Evolutionary conservation across 2,329 filamentous ascomycete species (phyloP), one percentile per base, ranked within the genome.

Genomic region (Aspergillus texensis): DNA sequence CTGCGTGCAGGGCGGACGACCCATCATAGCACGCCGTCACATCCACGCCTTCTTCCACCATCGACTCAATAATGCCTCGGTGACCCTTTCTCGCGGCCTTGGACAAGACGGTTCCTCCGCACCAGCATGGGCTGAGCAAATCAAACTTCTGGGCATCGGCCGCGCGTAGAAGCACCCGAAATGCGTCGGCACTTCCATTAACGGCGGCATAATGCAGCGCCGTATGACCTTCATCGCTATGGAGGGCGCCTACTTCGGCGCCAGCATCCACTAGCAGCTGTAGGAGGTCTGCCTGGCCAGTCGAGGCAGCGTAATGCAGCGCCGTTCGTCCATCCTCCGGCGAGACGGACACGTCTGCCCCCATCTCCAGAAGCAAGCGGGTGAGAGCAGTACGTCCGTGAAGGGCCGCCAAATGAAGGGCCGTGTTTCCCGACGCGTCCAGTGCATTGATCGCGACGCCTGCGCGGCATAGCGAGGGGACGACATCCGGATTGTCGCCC

Each of bases 231-330:
- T 36, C 54, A 21, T 43, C 16, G n/a, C 54, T n/a, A 41, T 41
- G 54, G n/a, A 43, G 21, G 32, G n/a, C n/a, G 14, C 34, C 34
- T 36, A 36, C 34, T 36, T 36, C 30, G 34, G 54, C 54, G n/a
- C 54, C 54, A 41, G 54, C 54, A 26, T 57, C 54, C n/a, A 57
- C 32, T 4, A 57, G 54, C 54, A 57, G 6, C 10, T 57, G 54
- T 12, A 57, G 8, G 54, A 57, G 32, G 9, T 39, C 54, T 6
- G 34, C 9, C 54, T 57, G 54, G 5, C 36, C 54, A 26, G 10
- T 2, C 1, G 4, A 5, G 6, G 54, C 32, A 57, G 54, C 54
- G 34, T 8, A 39, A 57, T 57, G 54, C 36, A 57, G 54, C 21
- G 54, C n/a, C 12, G 54, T 57, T 19, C 34, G 34, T 57, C 54